Conservation (phyloP, 2,329 filamentous ascomycete species). For the Trichoderma sp. region DNA sequence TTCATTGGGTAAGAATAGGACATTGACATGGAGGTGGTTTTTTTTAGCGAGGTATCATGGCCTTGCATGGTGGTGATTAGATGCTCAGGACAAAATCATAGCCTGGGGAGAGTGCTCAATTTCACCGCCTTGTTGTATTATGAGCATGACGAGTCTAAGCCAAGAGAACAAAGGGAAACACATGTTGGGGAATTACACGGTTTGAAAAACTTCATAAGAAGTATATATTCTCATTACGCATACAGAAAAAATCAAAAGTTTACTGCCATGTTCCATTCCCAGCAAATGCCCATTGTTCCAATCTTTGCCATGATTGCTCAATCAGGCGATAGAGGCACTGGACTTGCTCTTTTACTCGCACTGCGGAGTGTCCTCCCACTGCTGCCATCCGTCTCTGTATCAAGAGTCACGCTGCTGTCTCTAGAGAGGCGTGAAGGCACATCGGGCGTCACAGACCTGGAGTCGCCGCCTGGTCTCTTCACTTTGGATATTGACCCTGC, state of each 20-base stretch:
- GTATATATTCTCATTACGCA: conserved; percentile 15
- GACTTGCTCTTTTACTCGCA: conserved; percentile 30
- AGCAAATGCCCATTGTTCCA: conserved; percentile 12
- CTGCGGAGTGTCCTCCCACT: conserved; percentile 31
- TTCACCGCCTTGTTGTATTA: not conserved
- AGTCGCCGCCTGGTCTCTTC: conserved; percentile 50
- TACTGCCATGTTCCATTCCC: conserved; percentile 3
- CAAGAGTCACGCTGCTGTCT: conserved; percentile 44
- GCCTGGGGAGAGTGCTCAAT: not conserved
- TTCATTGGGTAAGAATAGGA: not conserved
- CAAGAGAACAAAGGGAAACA: not conserved
- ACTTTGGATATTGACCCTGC: conserved; percentile 43
- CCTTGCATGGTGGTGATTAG: not conserved
- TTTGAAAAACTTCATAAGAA: not conserved
- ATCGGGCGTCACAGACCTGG: conserved; percentile 57
- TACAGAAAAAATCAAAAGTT: not conserved
- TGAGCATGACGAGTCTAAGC: not conserved
- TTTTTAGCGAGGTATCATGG: not conserved
- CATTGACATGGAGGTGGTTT: no score
- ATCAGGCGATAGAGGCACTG: conserved; percentile 13
- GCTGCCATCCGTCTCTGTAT: conserved; percentile 29
- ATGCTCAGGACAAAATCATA: not conserved
- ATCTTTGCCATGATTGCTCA: conserved; percentile 7
- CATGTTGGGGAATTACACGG: not conserved
- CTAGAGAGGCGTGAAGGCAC: conserved; percentile 55